Base-by-base conservation (phyloP, 2,329 filamentous ascomycete genomes). In the Verticillium alfalfae region DNA sequence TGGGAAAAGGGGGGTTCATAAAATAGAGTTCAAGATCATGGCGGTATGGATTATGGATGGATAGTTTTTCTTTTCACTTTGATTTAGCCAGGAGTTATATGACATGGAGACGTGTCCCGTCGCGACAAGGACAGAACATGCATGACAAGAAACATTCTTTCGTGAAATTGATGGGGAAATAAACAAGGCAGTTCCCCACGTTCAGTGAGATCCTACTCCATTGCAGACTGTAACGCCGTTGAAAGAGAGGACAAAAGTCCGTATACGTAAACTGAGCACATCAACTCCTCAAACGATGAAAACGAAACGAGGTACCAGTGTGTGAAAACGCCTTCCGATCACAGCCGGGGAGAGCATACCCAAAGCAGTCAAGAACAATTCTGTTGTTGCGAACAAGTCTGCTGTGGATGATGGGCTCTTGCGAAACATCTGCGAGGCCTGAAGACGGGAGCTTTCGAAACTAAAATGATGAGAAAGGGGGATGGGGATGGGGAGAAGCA, bases 221-320 rank as follows among this genome's bases (percentile, higher is more conserved):
- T 52, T 52, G 8, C n/a, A 12, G 18, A 5, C 58, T 56, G 26
- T 8, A n/a, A 36, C 39, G 65, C 60, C 41, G 56, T 10, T 37
- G 59, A 64, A 49, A 67, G 61, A 54, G 65, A 41, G 56, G 37
- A 59, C 12, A 34, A 61, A 31, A 18, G 3, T 36, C 60, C 36
- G 13, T 15, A 34, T 34, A 38, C 45, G 39, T 34, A 56, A n/a
- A n/a, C 34, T 31, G 26, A 31, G 58, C 45, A 31, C 61, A 49
- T 62, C 65, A 64, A 63, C 62, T 63, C 65, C 56, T 67, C 59
- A 57, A 64, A 52, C 12, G 9, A 26, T 22, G 9, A n/a, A 52
- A 26, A 10, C 45, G 18, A 57, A 60, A 57, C 61, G 65, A 66
- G 55, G 45, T 58, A 61, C 26, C 26, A 31, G 5, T 31, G 26